Percentiles rank a stretch among this genome's conserved stretches.
Conservation (phyloP, 1,139 yeast genomes). For the Candida smagusa region DNA sequence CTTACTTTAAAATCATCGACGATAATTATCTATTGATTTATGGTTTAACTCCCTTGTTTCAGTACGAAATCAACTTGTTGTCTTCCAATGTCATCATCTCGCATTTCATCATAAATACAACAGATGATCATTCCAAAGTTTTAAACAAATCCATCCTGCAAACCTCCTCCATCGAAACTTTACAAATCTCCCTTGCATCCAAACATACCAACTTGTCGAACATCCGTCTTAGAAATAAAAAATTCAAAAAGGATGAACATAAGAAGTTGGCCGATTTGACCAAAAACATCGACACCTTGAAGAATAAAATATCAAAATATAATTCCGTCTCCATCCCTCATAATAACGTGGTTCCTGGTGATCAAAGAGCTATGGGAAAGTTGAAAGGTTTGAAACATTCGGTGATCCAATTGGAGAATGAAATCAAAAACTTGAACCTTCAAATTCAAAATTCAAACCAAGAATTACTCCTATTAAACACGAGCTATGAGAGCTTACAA, state of each 20-base stretch:
- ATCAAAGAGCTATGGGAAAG: slow-evolving; percentile 35
- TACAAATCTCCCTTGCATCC: slow-evolving; percentile 61
- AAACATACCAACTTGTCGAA: slow-evolving; percentile 54
- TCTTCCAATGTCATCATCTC: slow-evolving; percentile 29
- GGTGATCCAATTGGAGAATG: slow-evolving; percentile 39
- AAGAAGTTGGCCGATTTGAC: slow-evolving; percentile 51
- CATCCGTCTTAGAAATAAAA: slow-evolving; percentile 51
- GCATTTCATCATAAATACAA: slow-evolving; percentile 32
- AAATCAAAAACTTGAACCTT: slow-evolving; percentile 25
- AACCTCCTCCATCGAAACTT: slow-evolving; percentile 53
- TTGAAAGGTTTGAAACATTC: slow-evolving; percentile 42
- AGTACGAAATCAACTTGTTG: slow-evolving; percentile 62
- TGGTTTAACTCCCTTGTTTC: slow-evolving; percentile 66
- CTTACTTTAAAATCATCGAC: slow-evolving; percentile 37
- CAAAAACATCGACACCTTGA: slow-evolving; percentile 56
- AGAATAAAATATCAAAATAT: slow-evolving; percentile 45
- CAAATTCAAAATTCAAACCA: slow-evolving; percentile 18
- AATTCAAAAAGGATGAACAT: slow-evolving; percentile 59
- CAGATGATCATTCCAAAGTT: slow-evolving; percentile 22
- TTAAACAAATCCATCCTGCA: slow-evolving; percentile 36
- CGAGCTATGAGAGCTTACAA: slow-evolving; percentile 21
- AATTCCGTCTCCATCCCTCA: slow-evolving; percentile 3
- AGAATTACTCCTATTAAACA: slow-evolving; percentile 17
- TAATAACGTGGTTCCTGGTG: slow-evolving; percentile 11
- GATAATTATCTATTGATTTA: slow-evolving; percentile 49